Evolutionary conservation across 805 yeast species (phyloP), one percentile per base, ranked within the genome.

Genomic region (Candida ovalis): DNA sequence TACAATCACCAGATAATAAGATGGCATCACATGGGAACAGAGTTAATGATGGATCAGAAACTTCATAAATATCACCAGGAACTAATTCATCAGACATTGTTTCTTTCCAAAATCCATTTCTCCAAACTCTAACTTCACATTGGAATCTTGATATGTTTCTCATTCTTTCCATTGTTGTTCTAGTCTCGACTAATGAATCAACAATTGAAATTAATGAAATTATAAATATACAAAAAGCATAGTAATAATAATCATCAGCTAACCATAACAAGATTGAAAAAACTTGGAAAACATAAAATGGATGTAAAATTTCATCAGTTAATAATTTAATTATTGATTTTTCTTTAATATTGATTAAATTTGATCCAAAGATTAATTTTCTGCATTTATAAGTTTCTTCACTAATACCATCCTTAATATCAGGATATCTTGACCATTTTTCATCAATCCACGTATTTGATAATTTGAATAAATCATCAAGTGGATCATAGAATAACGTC

Each of bases 61-160:
- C 81, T 69, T 94, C 99, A 62, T 84, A 90, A 1, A 94, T 80
- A 65, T 94, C 99, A 44, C 99, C 99, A 0, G 98, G 98, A 1
- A 94, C 97, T 28, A 94, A 73, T 40, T 88, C 94, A 12, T 76
- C 73, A 0, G 96, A 85, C 33, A 78, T 75, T 2, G 85, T 72
- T 55, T 84, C 90, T 44, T 82, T 85, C 99, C 97, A 92, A 66
- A 88, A 94, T 12, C 86, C 96, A 60, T 88, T 90, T 64, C 98
- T 81, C 76, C 91, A 82, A 1, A 88, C 97, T 57, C 97, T 78
- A 5, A 91, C 87, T 43, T 82, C 88, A 59, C 95, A 86, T n/a
- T 74, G 78, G 57, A 84, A 83, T 50, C 73, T 72, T 0, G 97
- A 86, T 51, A 94, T 78, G 35, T 82, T 84, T 42, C 85, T 77